Evolutionary conservation across 129 eudicot genomes (phyloP).

Genomic region (Artemisia tridentata): DNA sequence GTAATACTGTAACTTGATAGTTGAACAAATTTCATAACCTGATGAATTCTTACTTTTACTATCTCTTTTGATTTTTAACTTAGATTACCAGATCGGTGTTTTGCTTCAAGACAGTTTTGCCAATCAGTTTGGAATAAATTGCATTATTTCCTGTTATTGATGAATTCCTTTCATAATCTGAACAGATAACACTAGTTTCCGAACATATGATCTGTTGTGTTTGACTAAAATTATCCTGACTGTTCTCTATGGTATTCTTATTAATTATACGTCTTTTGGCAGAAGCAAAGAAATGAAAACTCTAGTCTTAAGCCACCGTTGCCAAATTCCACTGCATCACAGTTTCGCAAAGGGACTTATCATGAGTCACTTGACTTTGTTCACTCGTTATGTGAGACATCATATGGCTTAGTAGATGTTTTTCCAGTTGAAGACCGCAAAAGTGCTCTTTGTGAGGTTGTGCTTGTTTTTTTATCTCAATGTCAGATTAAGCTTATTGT

Average conservation of each 20-base stretch:
- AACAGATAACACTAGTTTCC: conserved; percentile 1
- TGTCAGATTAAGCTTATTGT: conserved; percentile 10
- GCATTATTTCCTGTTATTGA: conserved; percentile 11
- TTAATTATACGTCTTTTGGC: conserved; percentile 29
- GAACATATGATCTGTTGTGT: conserved; percentile 5
- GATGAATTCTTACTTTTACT: conserved; percentile 1
- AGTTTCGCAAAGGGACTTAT: conserved; percentile 93
- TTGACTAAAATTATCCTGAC: conserved; percentile 9
- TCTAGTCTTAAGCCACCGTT: conserved; percentile 79
- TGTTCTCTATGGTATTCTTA: conserved; percentile 12
- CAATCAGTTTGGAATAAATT: neutral
- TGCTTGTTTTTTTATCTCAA: conserved; percentile 15
- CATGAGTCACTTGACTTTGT: conserved; percentile 93
- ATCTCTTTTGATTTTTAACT: conserved; percentile 1
- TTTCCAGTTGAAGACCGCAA: conserved; percentile 98
- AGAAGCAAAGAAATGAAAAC: conserved; percentile 71
- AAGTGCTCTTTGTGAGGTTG: conserved; percentile 96
- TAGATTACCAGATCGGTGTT: neutral
- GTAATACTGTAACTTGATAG: conserved; percentile 11
- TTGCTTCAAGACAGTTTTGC: neutral
- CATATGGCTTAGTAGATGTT: conserved; percentile 94
- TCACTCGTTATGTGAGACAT: conserved; percentile 86
- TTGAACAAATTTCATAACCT: neutral
- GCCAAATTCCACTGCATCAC: conserved; percentile 70
- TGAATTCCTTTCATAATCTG: conserved; percentile 6